Conservation (phyloP, 805 yeast species). For the Barnettozyma siamensis region DNA sequence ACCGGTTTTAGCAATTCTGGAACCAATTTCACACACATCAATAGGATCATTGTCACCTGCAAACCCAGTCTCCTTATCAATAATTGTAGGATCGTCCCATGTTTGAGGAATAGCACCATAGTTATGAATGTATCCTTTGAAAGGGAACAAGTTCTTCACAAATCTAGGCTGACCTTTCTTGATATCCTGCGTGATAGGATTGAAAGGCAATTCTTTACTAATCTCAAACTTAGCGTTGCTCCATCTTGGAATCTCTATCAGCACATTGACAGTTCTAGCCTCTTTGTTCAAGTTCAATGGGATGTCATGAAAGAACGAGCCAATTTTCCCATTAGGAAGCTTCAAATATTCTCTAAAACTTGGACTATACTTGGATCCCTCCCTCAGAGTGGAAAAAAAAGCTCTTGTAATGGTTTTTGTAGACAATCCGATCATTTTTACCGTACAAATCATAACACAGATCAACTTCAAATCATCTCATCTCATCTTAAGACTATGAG, state of each 20-base stretch:
- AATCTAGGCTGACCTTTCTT: slow-evolving; percentile 73
- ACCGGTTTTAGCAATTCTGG: slow-evolving; percentile 49
- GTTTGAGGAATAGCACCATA: slow-evolving; percentile 91
- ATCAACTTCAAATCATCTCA: no score
- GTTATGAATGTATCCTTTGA: slow-evolving; percentile 79
- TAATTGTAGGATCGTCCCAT: slow-evolving; percentile 88
- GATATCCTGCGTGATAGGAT: slow-evolving; percentile 77
- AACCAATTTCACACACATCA: slow-evolving; percentile 80
- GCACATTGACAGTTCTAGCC: slow-evolving; percentile 48
- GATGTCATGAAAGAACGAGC: slow-evolving; percentile 54
- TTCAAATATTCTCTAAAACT: slow-evolving; percentile 42
- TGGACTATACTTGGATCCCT: slow-evolving; percentile 34
- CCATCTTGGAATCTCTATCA: slow-evolving; percentile 79
- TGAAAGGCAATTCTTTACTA: slow-evolving; percentile 47
- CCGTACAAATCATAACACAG: no score
- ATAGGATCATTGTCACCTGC: slow-evolving; percentile 93
- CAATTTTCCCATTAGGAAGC: slow-evolving; percentile 35
- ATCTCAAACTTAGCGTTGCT: slow-evolving; percentile 81
- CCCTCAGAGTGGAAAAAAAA: slow-evolving; percentile 4
- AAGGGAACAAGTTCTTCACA: slow-evolving; percentile 75
- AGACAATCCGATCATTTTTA: not conserved
- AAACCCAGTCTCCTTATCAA: slow-evolving; percentile 35
- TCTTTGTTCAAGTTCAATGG: slow-evolving; percentile 46
- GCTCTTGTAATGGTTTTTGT: not conserved
- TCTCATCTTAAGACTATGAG: no score